A percentile compares a stretch with the other conserved stretches of the same genome.
Evolutionary conservation across 371 early-diverging fungal genomes (phyloP).

Genomic region (Sporodiniella umbellata): DNA sequence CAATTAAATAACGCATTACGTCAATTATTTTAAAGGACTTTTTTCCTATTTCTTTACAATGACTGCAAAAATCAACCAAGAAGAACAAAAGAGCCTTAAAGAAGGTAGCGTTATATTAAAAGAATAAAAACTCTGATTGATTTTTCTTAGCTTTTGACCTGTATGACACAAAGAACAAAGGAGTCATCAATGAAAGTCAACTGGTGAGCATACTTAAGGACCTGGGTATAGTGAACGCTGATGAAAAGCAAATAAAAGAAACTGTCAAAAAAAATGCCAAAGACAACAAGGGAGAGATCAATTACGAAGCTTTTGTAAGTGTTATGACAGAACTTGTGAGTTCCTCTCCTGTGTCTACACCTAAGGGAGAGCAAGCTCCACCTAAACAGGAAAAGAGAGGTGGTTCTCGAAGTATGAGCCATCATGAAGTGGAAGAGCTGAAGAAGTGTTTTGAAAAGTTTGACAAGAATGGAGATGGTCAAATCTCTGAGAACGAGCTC

Average conservation of each 20-base stretch:
- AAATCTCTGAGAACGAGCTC: slow-evolving; percentile 66
- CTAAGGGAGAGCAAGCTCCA: neutral
- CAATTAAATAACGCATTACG: too few species aligned
- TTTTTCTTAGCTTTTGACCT: slow-evolving; percentile 15
- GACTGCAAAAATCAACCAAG: slow-evolving; percentile 1
- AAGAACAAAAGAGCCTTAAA: slow-evolving; percentile 19
- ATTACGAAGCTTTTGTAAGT: slow-evolving; percentile 69
- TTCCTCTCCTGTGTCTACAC: neutral
- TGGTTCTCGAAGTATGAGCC: slow-evolving; percentile 15
- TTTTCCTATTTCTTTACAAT: neutral
- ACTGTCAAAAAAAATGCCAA: slow-evolving; percentile 10
- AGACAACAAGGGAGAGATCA: slow-evolving; percentile 45
- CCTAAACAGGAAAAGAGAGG: neutral
- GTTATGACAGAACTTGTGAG: slow-evolving; percentile 45
- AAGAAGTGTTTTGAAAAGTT: slow-evolving; percentile 39
- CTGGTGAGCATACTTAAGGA: slow-evolving; percentile 17
- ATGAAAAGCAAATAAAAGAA: slow-evolving; percentile 5
- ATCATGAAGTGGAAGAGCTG: slow-evolving; percentile 36
- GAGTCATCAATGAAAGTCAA: slow-evolving; percentile 8
- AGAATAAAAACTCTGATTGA: neutral
- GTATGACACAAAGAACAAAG: slow-evolving; percentile 22
- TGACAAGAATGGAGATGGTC: slow-evolving; percentile 74
- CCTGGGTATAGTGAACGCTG: slow-evolving; percentile 7
- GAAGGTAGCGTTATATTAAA: slow-evolving; percentile 10
- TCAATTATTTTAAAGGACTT: neutral